Conservation (phyloP, 2,329 filamentous ascomycete species). For the Trichoderma sp. region DNA sequence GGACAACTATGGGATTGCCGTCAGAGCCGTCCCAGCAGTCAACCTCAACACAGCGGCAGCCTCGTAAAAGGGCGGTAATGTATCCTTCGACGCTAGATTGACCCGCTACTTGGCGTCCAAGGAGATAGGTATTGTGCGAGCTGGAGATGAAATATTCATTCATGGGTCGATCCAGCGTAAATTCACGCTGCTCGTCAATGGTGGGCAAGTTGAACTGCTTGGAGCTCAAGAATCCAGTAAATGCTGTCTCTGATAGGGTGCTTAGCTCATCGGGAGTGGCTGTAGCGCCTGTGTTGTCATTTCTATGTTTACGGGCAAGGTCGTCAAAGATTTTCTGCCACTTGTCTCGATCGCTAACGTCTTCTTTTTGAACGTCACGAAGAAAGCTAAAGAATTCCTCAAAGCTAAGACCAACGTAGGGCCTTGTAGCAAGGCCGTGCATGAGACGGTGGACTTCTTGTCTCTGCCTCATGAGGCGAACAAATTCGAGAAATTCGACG, state of each 20-base stretch:
- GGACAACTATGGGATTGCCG: constrained; percentile 85
- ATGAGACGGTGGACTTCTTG: constrained; percentile 80
- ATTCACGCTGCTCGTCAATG: constrained; percentile 61
- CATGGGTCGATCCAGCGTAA: constrained; percentile 76
- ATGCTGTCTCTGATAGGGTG: constrained; percentile 75
- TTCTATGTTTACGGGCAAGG: constrained; percentile 63
- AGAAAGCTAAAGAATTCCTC: constrained; percentile 79
- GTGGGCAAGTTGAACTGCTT: constrained; percentile 70
- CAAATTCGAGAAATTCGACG: constrained; percentile 79
- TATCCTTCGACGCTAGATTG: constrained; percentile 94
- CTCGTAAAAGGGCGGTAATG: constrained; percentile 82
- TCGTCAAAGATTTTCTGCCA: constrained; percentile 77
- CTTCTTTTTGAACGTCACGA: constrained; percentile 71
- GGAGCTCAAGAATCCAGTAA: constrained; percentile 78
- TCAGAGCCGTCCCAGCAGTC: constrained; percentile 97
- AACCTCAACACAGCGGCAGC: constrained; percentile 94
- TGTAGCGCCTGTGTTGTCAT: constrained; percentile 51
- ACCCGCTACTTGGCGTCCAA: constrained; percentile 87
- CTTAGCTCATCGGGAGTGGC: constrained; percentile 50
- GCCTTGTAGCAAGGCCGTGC: constrained; percentile 60
- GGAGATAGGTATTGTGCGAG: constrained; percentile 96
- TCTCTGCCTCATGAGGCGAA: constrained; percentile 79
- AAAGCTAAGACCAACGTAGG: constrained; percentile 68
- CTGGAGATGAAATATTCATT: constrained; percentile 99
- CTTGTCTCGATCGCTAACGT: constrained; percentile 67